Base-by-base conservation (phyloP, 257 asterid genomes). In the Fraxinus pennsylvanica region DNA sequence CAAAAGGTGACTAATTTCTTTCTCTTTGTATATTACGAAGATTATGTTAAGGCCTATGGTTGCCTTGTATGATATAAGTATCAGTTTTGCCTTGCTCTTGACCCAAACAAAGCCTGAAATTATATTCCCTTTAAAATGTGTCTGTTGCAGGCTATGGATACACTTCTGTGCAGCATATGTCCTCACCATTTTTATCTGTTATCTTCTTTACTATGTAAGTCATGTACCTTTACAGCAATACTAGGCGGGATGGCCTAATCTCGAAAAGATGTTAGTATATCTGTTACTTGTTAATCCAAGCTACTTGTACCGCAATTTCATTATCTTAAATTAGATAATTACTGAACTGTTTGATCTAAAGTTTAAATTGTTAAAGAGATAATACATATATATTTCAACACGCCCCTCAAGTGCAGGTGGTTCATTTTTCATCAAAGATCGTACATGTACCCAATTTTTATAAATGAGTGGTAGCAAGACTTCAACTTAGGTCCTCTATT, bases 171-270 rank as follows among this genome's bases (percentile, higher is more conserved):
- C 84, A 38, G 68, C 78, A 41, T 85, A 85, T 78, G 61, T 78
- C 74, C 68, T 85, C 65, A 75, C 85, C 71, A 72, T 74, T 66
- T 68, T 74, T 39, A 75, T 81, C 27, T 83, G 85, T 76, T 73
- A 67, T 66, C 81, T 82, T 77, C 86, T 85, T 66, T 80, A 80
- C 71, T 21, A 39, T 82, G 89, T 85, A 82, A 85, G 86, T 61
- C 32, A 13, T 3, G 10, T 52, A 38, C 38, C 4, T 39, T 61
- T 69, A 38, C 71, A 30, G 25, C 27, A 54, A 19, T 54, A 6
- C 12, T 57, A n/a, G 12, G 66, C 21, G 12, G 66, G 66, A 57
- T 57, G 66, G 27, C 21, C 66, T 57, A 19, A 57, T n/a, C 66
- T 57, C 13, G 27, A 6, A 45, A 47, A 1, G 59, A 47, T 47